phyloP scores from a whole-genome alignment of 176 grass and related monocot genomes.

The Carex littledalei region DNA sequence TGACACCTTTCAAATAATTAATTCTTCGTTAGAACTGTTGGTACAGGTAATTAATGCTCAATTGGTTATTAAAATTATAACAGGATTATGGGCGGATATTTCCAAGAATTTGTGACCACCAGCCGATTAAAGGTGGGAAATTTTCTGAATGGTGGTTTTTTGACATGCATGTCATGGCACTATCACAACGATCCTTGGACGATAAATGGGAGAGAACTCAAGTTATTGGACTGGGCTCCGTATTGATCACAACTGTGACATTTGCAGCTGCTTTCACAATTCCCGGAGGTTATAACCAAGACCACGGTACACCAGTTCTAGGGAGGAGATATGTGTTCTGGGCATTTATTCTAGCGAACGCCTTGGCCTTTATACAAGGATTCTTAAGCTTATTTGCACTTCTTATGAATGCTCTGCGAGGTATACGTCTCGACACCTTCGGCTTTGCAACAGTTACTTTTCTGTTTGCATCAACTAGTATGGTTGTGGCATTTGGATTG shows the following conservation, averaged over 20 bases:
- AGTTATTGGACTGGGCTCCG: neutral
- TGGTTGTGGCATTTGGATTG: neutral
- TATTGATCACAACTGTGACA: neutral
- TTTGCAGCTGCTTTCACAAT: conserved; percentile 1
- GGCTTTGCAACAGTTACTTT: fast-evolving
- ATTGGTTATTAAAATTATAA: no score
- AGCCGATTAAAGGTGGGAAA: no score
- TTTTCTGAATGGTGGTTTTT: no score
- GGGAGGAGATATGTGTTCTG: neutral
- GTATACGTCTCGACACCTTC: no score
- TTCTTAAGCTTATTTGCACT: neutral
- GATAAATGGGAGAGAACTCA: neutral
- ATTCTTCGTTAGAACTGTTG: no score
- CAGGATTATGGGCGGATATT: no score
- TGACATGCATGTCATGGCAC: fast-evolving
- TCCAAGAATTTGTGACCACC: no score
- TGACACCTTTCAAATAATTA: no score
- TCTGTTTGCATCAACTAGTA: no score
- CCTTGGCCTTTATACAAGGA: neutral
- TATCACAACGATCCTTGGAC: neutral
- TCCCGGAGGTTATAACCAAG: neutral
- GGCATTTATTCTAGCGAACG: neutral
- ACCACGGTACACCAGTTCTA: neutral
- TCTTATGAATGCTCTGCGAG: neutral
- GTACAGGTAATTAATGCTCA: no score